Evolutionary conservation across 805 yeast genomes (phyloP).

Genomic region (Hanseniaspora hatyaiensis): DNA sequence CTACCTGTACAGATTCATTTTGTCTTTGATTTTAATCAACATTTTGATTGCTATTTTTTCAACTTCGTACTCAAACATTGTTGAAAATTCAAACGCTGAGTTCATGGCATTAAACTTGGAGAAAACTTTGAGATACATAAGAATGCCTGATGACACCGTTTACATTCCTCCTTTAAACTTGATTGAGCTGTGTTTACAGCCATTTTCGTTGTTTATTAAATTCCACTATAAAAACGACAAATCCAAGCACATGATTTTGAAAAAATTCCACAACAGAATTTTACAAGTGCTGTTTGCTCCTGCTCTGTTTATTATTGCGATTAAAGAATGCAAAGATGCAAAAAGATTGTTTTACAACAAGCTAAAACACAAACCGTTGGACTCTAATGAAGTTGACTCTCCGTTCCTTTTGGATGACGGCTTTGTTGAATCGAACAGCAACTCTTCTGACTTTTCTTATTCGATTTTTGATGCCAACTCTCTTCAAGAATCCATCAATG

Average conservation of each 20-base stretch:
- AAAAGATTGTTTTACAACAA: slow-evolving; percentile 63
- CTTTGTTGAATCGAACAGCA: slow-evolving; percentile 32
- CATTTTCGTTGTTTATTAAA: slow-evolving; percentile 33
- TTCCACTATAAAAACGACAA: slow-evolving; percentile 24
- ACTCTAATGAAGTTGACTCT: slow-evolving; percentile 62
- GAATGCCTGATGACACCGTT: slow-evolving; percentile 81
- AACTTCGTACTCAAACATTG: slow-evolving; percentile 69
- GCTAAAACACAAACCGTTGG: slow-evolving; percentile 52
- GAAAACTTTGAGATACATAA: slow-evolving; percentile 67
- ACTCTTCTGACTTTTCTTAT: slow-evolving; percentile 22
- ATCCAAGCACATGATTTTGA: slow-evolving; percentile 35
- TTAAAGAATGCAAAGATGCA: slow-evolving; percentile 56
- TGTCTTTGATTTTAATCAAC: slow-evolving; percentile 65
- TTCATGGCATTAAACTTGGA: slow-evolving; percentile 75
- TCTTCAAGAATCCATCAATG: slow-evolving; percentile 23
- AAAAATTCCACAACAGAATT: slow-evolving; percentile 38
- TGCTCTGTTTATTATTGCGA: slow-evolving; percentile 45
- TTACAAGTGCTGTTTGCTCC: slow-evolving; percentile 65
- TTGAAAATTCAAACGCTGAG: slow-evolving; percentile 73
- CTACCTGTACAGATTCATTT: slow-evolving; percentile 64
- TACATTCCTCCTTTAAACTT: slow-evolving; percentile 78
- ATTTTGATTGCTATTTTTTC: slow-evolving; percentile 76
- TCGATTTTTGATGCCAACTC: slow-evolving; percentile 21
- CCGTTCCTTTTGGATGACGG: slow-evolving; percentile 84
- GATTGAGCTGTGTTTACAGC: slow-evolving; percentile 47